These are phyloP conservation scores for Grosmannia penicillata DNA, from an alignment of 2,329 filamentous ascomycete genomes.

Conservation along the genomic window DNA sequence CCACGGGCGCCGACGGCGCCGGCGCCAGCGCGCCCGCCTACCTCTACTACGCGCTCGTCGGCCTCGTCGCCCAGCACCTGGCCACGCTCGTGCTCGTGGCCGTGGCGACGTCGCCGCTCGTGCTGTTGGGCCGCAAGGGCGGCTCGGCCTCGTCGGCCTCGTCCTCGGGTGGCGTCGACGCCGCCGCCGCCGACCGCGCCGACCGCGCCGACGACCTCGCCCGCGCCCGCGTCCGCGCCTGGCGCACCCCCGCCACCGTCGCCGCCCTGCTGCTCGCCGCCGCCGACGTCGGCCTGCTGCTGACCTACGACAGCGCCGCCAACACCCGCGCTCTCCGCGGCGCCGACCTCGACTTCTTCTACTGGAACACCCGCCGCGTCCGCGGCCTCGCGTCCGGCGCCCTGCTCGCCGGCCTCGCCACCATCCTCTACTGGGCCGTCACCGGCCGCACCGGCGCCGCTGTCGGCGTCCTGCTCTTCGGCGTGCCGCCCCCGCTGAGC, in stretches of 20 bases:
- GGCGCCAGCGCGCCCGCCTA: conserved; percentile 52
- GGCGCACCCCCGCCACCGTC: conserved; percentile 57
- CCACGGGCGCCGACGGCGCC: conserved; percentile 4
- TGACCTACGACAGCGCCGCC: conserved; percentile 47
- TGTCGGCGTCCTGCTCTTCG: conserved; percentile 6
- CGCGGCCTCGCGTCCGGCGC: conserved; percentile 49
- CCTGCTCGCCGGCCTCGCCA: conserved; percentile 49
- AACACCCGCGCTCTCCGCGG: conserved; percentile 49
- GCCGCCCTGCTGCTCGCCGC: conserved; percentile 41
- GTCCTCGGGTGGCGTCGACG: not conserved
- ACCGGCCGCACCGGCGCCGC: conserved; percentile 45
- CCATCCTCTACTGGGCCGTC: conserved; percentile 56
- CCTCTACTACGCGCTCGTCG: conserved; percentile 66
- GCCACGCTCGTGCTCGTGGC: conserved; percentile 60
- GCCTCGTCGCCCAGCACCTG: conserved; percentile 63
- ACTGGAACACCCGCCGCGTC: conserved; percentile 51
- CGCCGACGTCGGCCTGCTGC: conserved; percentile 51
- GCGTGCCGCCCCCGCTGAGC: conserved; percentile 45
- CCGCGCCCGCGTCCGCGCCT: conserved; percentile 20
- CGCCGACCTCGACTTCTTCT: conserved; percentile 52
- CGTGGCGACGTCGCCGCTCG: conserved; percentile 49
- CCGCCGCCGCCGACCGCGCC: not conserved
- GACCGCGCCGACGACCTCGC: conserved; percentile 6
- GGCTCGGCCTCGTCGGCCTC: conserved; percentile 5
- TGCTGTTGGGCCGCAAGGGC: conserved; percentile 48